Evolutionary conservation across 768 basidiomycete genomes (phyloP).

Genomic region (Kwoniella heveanensis): DNA sequence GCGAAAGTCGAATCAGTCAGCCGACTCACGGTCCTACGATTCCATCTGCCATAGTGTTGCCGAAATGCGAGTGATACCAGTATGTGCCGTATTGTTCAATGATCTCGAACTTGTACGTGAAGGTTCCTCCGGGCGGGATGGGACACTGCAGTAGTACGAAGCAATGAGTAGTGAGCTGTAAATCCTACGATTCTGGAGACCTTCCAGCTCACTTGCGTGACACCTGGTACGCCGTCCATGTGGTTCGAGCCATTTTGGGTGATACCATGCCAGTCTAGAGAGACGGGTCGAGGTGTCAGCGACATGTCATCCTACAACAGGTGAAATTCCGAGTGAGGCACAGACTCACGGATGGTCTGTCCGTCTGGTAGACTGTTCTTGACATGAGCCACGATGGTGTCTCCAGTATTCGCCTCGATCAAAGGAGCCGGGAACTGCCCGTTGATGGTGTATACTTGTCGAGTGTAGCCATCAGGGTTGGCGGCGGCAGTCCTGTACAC

Average conservation of each 20-base stretch:
- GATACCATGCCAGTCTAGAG: slow-evolving; percentile 43
- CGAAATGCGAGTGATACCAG: slow-evolving; percentile 47
- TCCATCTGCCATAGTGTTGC: slow-evolving; percentile 38
- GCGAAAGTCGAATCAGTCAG: background rate
- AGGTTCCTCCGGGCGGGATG: slow-evolving; percentile 28
- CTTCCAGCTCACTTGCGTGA: slow-evolving; percentile 31
- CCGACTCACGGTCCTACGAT: slow-evolving; percentile 31
- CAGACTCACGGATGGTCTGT: slow-evolving; percentile 32
- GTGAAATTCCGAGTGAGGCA: background rate
- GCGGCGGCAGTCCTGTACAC: slow-evolving; percentile 11
- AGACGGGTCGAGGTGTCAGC: too few species aligned
- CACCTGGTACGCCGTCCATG: slow-evolving; percentile 41
- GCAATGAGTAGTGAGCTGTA: too few species aligned
- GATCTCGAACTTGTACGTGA: slow-evolving; percentile 44
- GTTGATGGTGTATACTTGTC: slow-evolving; percentile 35
- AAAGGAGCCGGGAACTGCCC: slow-evolving; percentile 36
- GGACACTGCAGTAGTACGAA: slow-evolving; percentile 49
- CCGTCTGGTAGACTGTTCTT: slow-evolving; percentile 34
- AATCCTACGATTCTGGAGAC: background rate
- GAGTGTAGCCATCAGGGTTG: slow-evolving; percentile 36
- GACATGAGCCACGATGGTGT: slow-evolving; percentile 39
- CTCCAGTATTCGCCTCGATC: slow-evolving; percentile 47
- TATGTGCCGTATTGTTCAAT: slow-evolving; percentile 32
- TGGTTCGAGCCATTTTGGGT: slow-evolving; percentile 36
- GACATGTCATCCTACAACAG: too few species aligned